Percentiles rank a stretch among this genome's conserved stretches.
Evolutionary conservation across 352 stramenopile species (phyloP).

Genomic region (Phytopythium oedochilum): DNA sequence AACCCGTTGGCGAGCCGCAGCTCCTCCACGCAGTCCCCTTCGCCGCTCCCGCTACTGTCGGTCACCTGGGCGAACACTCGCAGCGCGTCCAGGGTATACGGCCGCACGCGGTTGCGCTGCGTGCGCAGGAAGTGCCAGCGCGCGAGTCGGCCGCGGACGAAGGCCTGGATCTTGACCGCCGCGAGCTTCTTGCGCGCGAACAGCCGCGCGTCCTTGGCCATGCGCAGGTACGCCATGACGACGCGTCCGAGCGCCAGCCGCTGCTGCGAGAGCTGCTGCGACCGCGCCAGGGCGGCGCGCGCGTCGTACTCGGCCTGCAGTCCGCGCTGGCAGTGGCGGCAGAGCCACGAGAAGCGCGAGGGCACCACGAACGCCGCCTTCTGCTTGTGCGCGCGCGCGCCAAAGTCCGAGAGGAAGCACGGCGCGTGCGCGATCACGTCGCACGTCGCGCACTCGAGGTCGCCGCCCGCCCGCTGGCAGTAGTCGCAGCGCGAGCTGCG

Average conservation of each 20-base stretch:
- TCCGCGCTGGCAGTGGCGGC: slow-evolving; percentile 36
- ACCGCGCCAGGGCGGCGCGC: slow-evolving; percentile 26
- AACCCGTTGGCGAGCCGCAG: slow-evolving; percentile 64
- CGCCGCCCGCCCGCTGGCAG: slow-evolving; percentile 49
- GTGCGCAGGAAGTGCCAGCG: slow-evolving; percentile 40
- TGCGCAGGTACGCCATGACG: slow-evolving; percentile 57
- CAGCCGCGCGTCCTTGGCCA: slow-evolving; percentile 47
- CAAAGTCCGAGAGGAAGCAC: slow-evolving; percentile 47
- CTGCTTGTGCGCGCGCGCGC: slow-evolving; percentile 24
- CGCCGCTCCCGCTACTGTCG: slow-evolving; percentile 8
- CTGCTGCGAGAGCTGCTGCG: slow-evolving; percentile 36
- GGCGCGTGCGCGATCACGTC: slow-evolving; percentile 56
- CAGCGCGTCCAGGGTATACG: slow-evolving; percentile 43
- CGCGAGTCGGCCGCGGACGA: slow-evolving; percentile 41
- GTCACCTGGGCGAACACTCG: slow-evolving; percentile 13
- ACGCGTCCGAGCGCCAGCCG: slow-evolving; percentile 46
- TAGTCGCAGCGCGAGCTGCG: slow-evolving; percentile 53
- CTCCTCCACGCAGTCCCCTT: slow-evolving; percentile 23
- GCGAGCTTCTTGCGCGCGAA: slow-evolving; percentile 60
- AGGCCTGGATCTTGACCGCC: slow-evolving; percentile 51
- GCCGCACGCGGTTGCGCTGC: slow-evolving; percentile 51
- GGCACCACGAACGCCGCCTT: slow-evolving; percentile 55
- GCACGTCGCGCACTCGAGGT: slow-evolving; percentile 62
- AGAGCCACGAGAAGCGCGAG: slow-evolving; percentile 55
- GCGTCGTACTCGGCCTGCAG: slow-evolving; percentile 61